phyloP scores from a whole-genome alignment of 169 alveolate species.

The Neospora caninum region DNA sequence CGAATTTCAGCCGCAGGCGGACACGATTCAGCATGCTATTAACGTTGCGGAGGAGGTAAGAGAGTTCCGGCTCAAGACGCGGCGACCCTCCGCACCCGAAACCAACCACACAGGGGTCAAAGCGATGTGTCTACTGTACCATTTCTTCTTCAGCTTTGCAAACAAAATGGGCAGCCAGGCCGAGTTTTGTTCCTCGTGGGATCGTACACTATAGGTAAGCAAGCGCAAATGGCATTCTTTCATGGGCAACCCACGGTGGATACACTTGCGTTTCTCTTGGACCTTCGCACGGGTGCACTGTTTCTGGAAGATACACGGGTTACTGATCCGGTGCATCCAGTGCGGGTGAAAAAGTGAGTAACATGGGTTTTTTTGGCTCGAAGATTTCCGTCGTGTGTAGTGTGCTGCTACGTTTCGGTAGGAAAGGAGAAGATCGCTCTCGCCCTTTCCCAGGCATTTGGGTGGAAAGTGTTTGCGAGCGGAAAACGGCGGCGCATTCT shows the following conservation, averaged over 20 bases:
- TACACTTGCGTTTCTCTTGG: not conserved
- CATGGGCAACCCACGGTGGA: not conserved
- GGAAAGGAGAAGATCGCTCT: constrained; percentile 38
- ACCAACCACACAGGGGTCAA: no score
- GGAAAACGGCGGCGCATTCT: constrained; percentile 17
- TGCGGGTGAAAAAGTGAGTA: not conserved
- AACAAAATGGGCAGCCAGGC: not conserved
- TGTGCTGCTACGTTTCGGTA: not conserved
- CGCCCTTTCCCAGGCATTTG: not conserved
- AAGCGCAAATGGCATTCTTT: not conserved
- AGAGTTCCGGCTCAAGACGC: not conserved
- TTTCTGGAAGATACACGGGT: not conserved
- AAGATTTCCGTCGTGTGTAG: not conserved
- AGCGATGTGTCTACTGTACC: not conserved
- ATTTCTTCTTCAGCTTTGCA: not conserved
- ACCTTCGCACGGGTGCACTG: not conserved
- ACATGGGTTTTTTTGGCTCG: not conserved
- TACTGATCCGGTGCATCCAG: not conserved
- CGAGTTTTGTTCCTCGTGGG: constrained; percentile 27
- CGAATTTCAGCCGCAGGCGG: constrained; percentile 34
- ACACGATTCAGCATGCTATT: not conserved
- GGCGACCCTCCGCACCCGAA: no score
- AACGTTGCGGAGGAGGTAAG: constrained; percentile 27
- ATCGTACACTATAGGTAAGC: constrained; percentile 29
- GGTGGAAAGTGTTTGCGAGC: constrained; percentile 8